Conservation (phyloP, 2,329 filamentous ascomycete species). For the Penicillium sp. region DNA sequence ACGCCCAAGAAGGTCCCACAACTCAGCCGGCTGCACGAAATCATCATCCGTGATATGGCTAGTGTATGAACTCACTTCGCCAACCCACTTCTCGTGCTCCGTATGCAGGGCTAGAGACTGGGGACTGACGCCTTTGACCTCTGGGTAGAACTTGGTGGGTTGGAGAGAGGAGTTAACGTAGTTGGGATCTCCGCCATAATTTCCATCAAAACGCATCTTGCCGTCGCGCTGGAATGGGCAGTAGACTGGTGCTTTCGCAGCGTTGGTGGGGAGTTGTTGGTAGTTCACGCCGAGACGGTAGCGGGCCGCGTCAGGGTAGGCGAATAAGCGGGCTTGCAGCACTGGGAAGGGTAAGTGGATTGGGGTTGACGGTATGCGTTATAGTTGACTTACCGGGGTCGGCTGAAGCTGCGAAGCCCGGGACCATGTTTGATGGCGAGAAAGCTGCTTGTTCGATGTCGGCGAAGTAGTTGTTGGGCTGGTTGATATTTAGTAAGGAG, state of each 20-base stretch:
- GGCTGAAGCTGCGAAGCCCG: slow-evolving; percentile 60
- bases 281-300: slow-evolving; percentile 45
- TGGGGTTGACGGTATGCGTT: background rate
- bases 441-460: slow-evolving; percentile 69
- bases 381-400: slow-evolving; percentile 50
- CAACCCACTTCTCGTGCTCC: slow-evolving; percentile 31
- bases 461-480: slow-evolving; percentile 59
- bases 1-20: slow-evolving; percentile 33
- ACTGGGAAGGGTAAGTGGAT: slow-evolving; percentile 38
- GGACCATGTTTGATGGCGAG: slow-evolving; percentile 62
- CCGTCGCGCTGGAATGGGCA: slow-evolving; percentile 53
- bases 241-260: slow-evolving; percentile 37
- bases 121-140: slow-evolving; percentile 9
- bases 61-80: slow-evolving; percentile 22
- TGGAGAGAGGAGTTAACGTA: slow-evolving; percentile 43
- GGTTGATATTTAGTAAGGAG: background rate
- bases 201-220: slow-evolving; percentile 43
- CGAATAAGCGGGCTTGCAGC: slow-evolving; percentile 60
- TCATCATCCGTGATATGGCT: slow-evolving; percentile 26
- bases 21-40: slow-evolving; percentile 29
- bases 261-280: slow-evolving; percentile 43
- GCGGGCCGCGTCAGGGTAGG: slow-evolving; percentile 56
- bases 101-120: slow-evolving; percentile 20
- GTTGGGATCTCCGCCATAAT: slow-evolving; percentile 60
- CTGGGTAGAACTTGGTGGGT: slow-evolving; percentile 22